Conservation (phyloP, 306 rosid genomes). For the Leucaena leucocephala region DNA sequence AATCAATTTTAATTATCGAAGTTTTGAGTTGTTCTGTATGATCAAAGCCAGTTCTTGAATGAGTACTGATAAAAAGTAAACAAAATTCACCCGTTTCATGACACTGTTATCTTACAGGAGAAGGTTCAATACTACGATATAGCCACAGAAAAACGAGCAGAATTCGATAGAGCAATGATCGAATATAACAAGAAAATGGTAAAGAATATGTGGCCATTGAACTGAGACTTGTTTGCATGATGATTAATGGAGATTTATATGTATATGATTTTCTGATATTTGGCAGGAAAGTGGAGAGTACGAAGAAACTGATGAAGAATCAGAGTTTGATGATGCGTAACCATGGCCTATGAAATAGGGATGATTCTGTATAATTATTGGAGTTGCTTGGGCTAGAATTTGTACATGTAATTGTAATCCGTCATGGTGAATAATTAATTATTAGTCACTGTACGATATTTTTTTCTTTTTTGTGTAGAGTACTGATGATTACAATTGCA, state of each 20-base stretch:
- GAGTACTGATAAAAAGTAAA: not conserved
- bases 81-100: conserved; percentile 2
- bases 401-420: conserved; percentile 46
- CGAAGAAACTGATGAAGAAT: conserved; percentile 62
- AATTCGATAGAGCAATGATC: conserved; percentile 73
- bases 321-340: conserved; percentile 50
- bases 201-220: conserved; percentile 28
- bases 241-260: conserved; percentile 4
- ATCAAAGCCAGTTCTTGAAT: conserved; percentile 8
- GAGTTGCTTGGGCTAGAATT: conserved; percentile 27
- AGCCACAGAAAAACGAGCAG: conserved; percentile 89
- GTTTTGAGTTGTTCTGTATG: not conserved
- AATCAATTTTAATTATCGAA: conserved; percentile 1
- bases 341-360: conserved; percentile 17
- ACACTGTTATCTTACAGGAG: conserved; percentile 59
- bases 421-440: conserved; percentile 40
- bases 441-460: conserved; percentile 26
- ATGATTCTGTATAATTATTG: conserved; percentile 30
- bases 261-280: conserved; percentile 22
- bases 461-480: conserved; percentile 29
- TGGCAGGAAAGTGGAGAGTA: conserved; percentile 78
- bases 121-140: conserved; percentile 92
- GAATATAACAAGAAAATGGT: conserved; percentile 79
- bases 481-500: conserved; percentile 30
- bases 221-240: conserved; percentile 20